A percentile compares a stretch with the other conserved stretches of the same genome.
Evolutionary conservation across 2,329 filamentous ascomycete genomes (phyloP).

Genomic region (Neofusicoccum umdonicola): DNA sequence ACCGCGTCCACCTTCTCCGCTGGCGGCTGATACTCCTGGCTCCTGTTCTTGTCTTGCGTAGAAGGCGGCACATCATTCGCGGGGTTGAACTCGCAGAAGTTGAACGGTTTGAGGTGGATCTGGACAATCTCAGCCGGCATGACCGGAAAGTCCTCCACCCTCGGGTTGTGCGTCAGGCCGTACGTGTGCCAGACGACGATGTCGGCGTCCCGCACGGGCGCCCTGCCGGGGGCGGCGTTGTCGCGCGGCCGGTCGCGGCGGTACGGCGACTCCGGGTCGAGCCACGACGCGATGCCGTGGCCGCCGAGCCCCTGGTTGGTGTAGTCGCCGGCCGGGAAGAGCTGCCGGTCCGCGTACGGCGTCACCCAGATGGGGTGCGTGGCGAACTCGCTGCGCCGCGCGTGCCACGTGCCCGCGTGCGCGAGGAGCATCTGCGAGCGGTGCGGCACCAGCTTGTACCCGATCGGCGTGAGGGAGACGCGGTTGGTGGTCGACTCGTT

Average conservation of each 20-base stretch:
- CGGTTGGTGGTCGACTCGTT: slow-evolving; percentile 48
- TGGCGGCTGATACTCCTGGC: background rate
- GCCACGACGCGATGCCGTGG: background rate
- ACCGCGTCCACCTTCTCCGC: no score
- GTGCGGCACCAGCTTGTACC: slow-evolving; percentile 49
- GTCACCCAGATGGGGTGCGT: slow-evolving; percentile 30
- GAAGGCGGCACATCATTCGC: background rate
- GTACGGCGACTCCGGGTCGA: background rate
- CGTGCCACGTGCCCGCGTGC: slow-evolving; percentile 24
- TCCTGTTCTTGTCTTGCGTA: background rate
- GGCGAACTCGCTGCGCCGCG: slow-evolving; percentile 26
- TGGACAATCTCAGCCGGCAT: slow-evolving; percentile 28
- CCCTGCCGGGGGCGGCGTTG: background rate
- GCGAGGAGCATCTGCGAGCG: slow-evolving; percentile 29
- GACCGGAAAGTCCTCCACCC: slow-evolving; percentile 31
- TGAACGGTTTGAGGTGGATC: slow-evolving; percentile 8
- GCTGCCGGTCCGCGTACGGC: slow-evolving; percentile 25
- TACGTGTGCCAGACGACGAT: slow-evolving; percentile 32
- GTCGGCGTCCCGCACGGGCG: slow-evolving; percentile 24
- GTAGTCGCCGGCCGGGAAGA: slow-evolving; percentile 26
- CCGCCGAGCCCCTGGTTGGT: slow-evolving; percentile 26
- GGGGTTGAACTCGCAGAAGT: background rate
- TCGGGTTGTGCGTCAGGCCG: slow-evolving; percentile 30
- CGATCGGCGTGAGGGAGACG: slow-evolving; percentile 49
- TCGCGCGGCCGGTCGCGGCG: background rate